Base-by-base conservation (phyloP, 2,329 filamentous ascomycete species). In the Penicillium sp. region DNA sequence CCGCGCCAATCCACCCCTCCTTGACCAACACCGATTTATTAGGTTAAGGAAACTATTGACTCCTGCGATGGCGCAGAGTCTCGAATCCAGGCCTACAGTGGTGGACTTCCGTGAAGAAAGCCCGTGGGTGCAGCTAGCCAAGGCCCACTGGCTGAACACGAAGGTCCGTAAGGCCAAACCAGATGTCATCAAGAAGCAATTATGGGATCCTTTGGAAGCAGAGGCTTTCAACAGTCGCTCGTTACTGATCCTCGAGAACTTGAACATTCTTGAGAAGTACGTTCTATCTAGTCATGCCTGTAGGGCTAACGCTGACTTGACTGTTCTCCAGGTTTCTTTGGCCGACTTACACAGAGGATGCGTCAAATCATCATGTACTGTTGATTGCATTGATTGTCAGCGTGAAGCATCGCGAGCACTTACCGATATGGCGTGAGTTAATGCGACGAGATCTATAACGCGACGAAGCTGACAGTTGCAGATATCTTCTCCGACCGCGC, bases 321-420 rank as follows among this genome's bases (percentile, higher is more conserved):
- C 53, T 56, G 50, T 39, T 31, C n/a, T 42, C 51, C 53, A 87
- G 88, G 64, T 97, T 95, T 65, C 78, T 98, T 26, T 98, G 93
- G 93, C 93, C 93, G 40, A 88, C 86, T 45, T 98, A 94, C 67
- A 83, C 80, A 12, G 87, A 95, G 56, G 83, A 93, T 61, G 82
- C 88, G 4, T 95, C 91, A 29, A 94, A 98, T 67, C 84, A 89
- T 63, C 91, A 98, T 67, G 85, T 96, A 47, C 75, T 97, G 31
- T 76, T 98, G 54, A 82, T 97, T 62, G 86, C 86, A 15, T 71
- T 96, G 55, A 83, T 98, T 61, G 80, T 87, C 55, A 95, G 91
- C 67, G 83, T 90, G 52, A 97, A 96, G 74, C 81, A 85, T 63
- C 82, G 88, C 58, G 91, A 97, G 66, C 84, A 86, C 63, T 75